Base-by-base conservation (phyloP, 495 filamentous ascomycete genomes). In the Penicillium coprophilum region DNA sequence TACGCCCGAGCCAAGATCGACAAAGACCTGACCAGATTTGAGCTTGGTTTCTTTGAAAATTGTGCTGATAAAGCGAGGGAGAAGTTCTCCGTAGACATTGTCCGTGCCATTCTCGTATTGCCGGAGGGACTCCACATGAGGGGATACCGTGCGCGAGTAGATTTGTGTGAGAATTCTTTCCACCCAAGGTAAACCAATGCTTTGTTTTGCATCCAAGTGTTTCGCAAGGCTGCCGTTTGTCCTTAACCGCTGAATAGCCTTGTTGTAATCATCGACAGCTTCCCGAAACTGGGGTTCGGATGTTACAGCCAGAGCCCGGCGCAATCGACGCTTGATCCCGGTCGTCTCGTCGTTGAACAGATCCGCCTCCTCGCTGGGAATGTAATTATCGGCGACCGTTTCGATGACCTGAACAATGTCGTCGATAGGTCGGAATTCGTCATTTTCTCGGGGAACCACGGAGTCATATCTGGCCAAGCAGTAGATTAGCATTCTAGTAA, bases 1-100 rank as follows among this genome's bases (percentile, higher is more conserved):
- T 27, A 96, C 94, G 24, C 94, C 94, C 17, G 91, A 96, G 28
- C 94, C 94, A 34, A 98, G 80, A 66, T 98, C 94, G 53, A 98
- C 85, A 65, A 98, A 97, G 2, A 93, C 85, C 54, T 92, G 87
- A 30, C 84, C 81, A 0, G 88, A 89, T 34, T 82, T 91, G 54
- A 97, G 77, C 28, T 82, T 76, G 9, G 89, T 90, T 62, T 95
- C 83, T 50, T 86, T 85, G 64, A 97, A 84, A 46, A 95, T 87
- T 44, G 81, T 83, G 56, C 87, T 87, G 57, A 91, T 82, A 67
- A 98, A 95, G 3, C 84, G 85, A 19, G 90, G 89, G 8, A 94
- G 79, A 27, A 98, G 82, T 67, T 98, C 94, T 59, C 94, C 94
- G 68, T 97, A 98, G 19, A 96, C 90, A 60, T 94, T 91, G 71